These are phyloP conservation scores for Glycyrrhiza uralensis DNA, from an alignment of 306 rosid species.

Conservation along the genomic window DNA sequence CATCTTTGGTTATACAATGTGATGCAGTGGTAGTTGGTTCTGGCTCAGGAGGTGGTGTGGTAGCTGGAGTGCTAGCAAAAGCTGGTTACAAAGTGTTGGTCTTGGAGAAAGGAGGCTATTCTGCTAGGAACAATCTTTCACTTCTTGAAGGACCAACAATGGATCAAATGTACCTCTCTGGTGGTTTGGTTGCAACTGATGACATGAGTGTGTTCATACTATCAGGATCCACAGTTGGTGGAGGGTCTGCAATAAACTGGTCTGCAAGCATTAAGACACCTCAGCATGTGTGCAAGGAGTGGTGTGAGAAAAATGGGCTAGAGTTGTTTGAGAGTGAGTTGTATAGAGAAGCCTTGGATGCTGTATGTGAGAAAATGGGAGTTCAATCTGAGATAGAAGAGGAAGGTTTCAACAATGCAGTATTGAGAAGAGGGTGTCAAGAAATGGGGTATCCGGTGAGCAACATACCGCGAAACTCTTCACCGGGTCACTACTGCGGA, in stretches of 20 bases:
- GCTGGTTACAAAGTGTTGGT: slow-evolving; percentile 80
- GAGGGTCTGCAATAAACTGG: slow-evolving; percentile 85
- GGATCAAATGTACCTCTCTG: slow-evolving; percentile 67
- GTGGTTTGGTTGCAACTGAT: slow-evolving; percentile 62
- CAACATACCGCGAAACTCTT: slow-evolving; percentile 64
- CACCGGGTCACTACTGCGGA: slow-evolving; percentile 73
- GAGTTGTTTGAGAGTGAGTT: slow-evolving; percentile 62
- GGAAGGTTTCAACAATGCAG: slow-evolving; percentile 77
- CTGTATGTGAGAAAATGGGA: slow-evolving; percentile 62
- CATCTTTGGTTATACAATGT: slow-evolving; percentile 57
- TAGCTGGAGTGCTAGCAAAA: slow-evolving; percentile 66
- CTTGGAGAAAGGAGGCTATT: slow-evolving; percentile 68
- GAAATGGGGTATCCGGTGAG: slow-evolving; percentile 65
- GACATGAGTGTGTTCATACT: slow-evolving; percentile 52
- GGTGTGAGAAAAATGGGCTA: slow-evolving; percentile 46
- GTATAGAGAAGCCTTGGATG: slow-evolving; percentile 64
- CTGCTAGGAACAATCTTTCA: slow-evolving; percentile 69
- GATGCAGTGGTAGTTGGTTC: slow-evolving; percentile 82
- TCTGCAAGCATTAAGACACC: slow-evolving; percentile 66
- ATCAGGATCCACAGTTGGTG: slow-evolving; percentile 83
- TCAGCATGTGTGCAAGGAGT: slow-evolving; percentile 56
- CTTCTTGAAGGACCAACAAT: slow-evolving; percentile 74
- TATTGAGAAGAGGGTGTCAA: slow-evolving; percentile 70
- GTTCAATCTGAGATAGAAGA: slow-evolving; percentile 59
- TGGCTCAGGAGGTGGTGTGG: slow-evolving; percentile 79